Evolutionary conservation across 441 rosid species (phyloP), one percentile per base, ranked within the genome.

Genomic region (Gossypium lobatum): DNA sequence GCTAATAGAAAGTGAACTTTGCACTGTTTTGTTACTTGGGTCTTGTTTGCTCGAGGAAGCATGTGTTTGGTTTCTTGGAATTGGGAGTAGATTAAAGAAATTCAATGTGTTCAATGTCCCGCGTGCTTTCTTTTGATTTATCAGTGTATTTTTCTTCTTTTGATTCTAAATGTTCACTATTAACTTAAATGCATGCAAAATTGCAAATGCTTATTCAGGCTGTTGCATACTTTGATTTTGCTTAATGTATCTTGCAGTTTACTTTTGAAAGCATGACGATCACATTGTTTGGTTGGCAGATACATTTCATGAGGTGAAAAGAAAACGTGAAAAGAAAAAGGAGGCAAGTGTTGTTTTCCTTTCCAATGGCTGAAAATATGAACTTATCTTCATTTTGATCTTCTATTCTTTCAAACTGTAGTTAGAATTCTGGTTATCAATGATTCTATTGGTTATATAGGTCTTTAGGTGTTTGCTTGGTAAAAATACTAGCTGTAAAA

Each of bases 291-390:
- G 17, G 21, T 45, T 80, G 77, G 82, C 87, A 93, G 98, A 93
- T 86, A 92, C 98, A 42, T 93, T 92, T 82, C 98, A 92, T 59
- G 92, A 92, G 83, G 98, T 93, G 72, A 88, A 78, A 80, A 92
- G 88, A 73, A 92, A 84, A 72, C 85, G 80, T 23, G 86, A 83
- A 58, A 72, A 84, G 75, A 89, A 76, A 79, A 92, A 87, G 64
- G 92, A 90, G 96, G 98, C 86, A 80, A 82, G 79, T 70, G 37
- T 9, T 81, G 25, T 48, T 72, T 6, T 67, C 54, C 26, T 69
- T 69, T 72, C 23, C 18, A 67, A 75, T 7, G 2, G 48, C 7
- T 46, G 46, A 20, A 64, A 17, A 45, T 7, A 37, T 0, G 42
- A 42, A 16, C 8, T 28, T 25, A 18, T 39, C 53, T 6, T 60